A percentile compares a stretch with the other conserved stretches of the same genome.
These are phyloP conservation scores for Fusarium austroafricanum DNA, from an alignment of 2,329 filamentous ascomycete genomes.

Conservation along the genomic window DNA sequence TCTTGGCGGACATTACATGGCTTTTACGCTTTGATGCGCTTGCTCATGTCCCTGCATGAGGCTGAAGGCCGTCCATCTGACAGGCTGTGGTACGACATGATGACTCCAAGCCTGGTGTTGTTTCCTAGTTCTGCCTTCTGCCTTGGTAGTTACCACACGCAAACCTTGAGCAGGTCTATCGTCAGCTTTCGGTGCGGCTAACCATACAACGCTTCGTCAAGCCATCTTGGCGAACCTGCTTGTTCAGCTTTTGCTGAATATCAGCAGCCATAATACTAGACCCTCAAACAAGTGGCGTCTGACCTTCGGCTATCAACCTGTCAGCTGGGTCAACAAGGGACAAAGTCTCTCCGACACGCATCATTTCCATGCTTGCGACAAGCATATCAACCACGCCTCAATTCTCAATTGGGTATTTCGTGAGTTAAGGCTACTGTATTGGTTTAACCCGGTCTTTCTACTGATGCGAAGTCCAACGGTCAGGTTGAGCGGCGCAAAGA, in stretches of 20 bases:
- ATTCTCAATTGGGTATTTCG: constrained; percentile 4
- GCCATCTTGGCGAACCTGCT: constrained; percentile 19
- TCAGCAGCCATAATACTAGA: neutral
- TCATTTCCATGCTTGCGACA: constrained; percentile 1
- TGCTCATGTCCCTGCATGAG: neutral
- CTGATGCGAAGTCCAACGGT: constrained; percentile 6
- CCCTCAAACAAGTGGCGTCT: constrained; percentile 34
- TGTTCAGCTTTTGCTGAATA: neutral
- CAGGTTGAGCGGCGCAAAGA: neutral
- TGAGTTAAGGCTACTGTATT: constrained; percentile 4
- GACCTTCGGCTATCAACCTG: constrained; percentile 39
- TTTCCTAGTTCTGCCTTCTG: neutral
- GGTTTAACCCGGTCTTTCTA: neutral
- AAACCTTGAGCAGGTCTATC: neutral
- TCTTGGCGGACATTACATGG: constrained; percentile 1
- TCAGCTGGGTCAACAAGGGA: constrained; percentile 17
- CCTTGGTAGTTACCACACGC: neutral
- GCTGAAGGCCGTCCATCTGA: constrained; percentile 3
- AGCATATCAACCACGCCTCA: constrained; percentile 10
- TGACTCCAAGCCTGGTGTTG: neutral
- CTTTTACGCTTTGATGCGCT: neutral
- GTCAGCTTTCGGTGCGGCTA: neutral
- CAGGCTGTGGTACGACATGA: neutral
- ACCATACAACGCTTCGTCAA: neutral
- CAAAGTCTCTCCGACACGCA: constrained; percentile 7